These are phyloP conservation scores for Backusella luteola DNA, from an alignment of 192 early-diverging fungal genomes.

Conservation along the genomic window DNA sequence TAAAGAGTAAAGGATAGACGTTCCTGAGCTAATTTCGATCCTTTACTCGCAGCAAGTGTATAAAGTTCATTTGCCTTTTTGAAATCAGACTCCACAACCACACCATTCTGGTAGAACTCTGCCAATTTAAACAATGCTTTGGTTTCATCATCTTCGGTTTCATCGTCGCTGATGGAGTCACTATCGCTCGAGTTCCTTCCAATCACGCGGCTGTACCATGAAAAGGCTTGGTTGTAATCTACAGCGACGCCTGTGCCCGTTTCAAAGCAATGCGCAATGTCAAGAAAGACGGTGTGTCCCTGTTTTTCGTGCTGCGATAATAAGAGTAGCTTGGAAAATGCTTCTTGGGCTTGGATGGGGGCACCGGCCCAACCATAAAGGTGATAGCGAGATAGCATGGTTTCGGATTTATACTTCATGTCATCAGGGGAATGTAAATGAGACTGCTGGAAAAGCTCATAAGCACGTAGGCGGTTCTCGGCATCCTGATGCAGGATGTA, in stretches of 20 bases:
- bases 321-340: conserved; percentile 8
- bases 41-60: conserved; percentile 20
- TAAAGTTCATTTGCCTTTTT: conserved; percentile 26
- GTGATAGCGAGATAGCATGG: conserved; percentile 34
- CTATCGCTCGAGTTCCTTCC: neutral
- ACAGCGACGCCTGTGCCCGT: conserved; percentile 23
- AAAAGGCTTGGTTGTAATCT: conserved; percentile 26
- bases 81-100: conserved; percentile 10
- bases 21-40: conserved; percentile 5
- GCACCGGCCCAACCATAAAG: conserved; percentile 30
- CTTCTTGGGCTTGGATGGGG: conserved; percentile 12
- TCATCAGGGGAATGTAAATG: conserved; percentile 17
- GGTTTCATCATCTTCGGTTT: conserved; percentile 31
- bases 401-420: conserved; percentile 3
- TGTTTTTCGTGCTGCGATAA: conserved; percentile 19
- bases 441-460: conserved; percentile 6
- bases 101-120: conserved; percentile 31
- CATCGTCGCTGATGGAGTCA: conserved; percentile 12
- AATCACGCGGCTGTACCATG: conserved; percentile 22
- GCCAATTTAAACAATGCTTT: conserved; percentile 27
- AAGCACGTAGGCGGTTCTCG: conserved; percentile 13
- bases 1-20: conserved; percentile 1
- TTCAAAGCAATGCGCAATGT: conserved; percentile 36
- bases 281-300: conserved; percentile 13
- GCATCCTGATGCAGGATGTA: conserved; percentile 26